Conservation (phyloP, 352 stramenopile genomes). For the Globisporangium heterothallicum region DNA sequence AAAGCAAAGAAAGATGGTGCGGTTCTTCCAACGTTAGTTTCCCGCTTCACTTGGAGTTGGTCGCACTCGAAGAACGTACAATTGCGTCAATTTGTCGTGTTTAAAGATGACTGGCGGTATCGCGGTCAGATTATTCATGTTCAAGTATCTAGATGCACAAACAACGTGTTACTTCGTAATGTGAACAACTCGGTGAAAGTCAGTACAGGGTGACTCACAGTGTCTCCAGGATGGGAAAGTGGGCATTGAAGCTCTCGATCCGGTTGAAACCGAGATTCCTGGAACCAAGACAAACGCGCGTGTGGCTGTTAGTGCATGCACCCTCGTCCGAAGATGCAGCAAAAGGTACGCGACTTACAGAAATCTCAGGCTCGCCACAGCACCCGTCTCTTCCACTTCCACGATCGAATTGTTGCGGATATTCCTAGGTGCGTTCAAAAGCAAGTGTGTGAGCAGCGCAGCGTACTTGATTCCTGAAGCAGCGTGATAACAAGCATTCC, state of each 20-base stretch:
- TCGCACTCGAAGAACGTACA: neutral
- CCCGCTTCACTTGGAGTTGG: neutral
- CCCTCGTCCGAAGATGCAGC: neutral
- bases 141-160: neutral
- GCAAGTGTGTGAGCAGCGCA: neutral
- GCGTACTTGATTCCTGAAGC: neutral
- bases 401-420: neutral
- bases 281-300: neutral
- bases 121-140: neutral
- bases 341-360: neutral
- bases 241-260: neutral
- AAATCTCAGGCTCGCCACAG: neutral
- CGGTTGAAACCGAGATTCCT: neutral
- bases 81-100: neutral
- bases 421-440: neutral
- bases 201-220: neutral
- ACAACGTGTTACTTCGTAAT: no score
- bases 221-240: neutral
- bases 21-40: neutral
- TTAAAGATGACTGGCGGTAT: neutral
- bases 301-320: neutral
- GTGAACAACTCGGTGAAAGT: neutral
- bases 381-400: neutral
- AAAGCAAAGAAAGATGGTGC: neutral
- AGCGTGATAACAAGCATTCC: neutral